Evolutionary conservation across 805 yeast genomes (phyloP), one percentile per base, ranked within the genome.

Genomic region (Barnettozyma botsteinii): DNA sequence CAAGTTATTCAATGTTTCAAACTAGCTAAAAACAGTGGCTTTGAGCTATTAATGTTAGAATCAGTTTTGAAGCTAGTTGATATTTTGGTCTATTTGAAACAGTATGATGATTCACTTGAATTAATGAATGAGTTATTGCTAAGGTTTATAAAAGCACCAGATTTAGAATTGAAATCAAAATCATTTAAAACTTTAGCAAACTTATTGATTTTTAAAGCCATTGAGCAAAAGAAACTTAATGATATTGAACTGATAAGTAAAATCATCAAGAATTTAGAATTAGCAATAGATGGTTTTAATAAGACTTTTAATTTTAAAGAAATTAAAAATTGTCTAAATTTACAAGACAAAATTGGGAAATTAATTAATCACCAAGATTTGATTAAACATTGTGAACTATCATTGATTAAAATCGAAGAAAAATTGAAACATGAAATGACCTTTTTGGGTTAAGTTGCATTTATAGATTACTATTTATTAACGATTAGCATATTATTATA

Each of bases 1-100:
- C 52, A 70, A 15, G 50, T 79, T 0, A 53, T 74, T 6, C 75
- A 74, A 45, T 67, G 77, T 37, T 57, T 81, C 2, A 68, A 71
- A 34, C 51, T 66, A 11, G 73, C 83, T 0, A 66, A 67, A 17
- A 52, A 56, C 4, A 64, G 72, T 8, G 76, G 81, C 2, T 65
- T 73, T 39, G 56, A 65, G 4, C 55, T 71, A 0, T 53, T 73
- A 8, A 56, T 69, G 1, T 64, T 72, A 1, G 77, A 75, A 43
- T 75, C 77, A 0, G 51, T 73, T 3, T 41, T 76, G 7, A 55
- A 69, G 3, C 56, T 83, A 21, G 61, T 72, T 20, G 63, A 70
- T 13, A 57, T 76, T 4, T 52, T 81, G 15, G 57, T 69, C 31
- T 57, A 59, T 10, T 50, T 71, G 37, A 70, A 66, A 0, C 64